These are phyloP conservation scores for Rutstroemia sp. DNA, from an alignment of 2,329 filamentous ascomycete species.

Conservation along the genomic window DNA sequence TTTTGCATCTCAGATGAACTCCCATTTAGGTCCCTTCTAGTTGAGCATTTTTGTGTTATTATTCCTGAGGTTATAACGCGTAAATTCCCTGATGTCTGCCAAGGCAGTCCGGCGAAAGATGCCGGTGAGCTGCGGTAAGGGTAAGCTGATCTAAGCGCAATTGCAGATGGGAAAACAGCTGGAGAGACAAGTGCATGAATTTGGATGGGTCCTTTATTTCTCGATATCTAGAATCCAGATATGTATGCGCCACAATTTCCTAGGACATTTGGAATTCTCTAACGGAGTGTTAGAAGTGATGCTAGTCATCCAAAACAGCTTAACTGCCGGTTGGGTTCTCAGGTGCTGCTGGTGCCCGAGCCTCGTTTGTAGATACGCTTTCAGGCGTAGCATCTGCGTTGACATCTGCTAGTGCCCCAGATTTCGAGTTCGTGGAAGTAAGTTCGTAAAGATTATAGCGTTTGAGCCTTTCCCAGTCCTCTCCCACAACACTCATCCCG, in stretches of 20 bases:
- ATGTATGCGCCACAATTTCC: background rate
- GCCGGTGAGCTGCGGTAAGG: background rate
- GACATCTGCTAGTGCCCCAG: background rate
- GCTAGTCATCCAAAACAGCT: conserved; percentile 5
- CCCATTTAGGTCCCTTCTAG: background rate
- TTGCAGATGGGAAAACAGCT: background rate
- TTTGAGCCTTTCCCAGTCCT: conserved; percentile 65
- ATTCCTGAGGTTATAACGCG: background rate
- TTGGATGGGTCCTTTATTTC: background rate
- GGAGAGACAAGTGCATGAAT: conserved; percentile 1
- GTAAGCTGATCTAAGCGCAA: conserved; percentile 9
- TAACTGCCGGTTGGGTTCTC: background rate
- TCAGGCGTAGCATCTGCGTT: conserved; percentile 16
- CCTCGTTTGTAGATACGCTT: conserved; percentile 22
- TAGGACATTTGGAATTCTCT: background rate
- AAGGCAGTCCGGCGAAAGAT: background rate
- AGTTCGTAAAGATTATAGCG: conserved; percentile 73
- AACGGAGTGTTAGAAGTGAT: background rate
- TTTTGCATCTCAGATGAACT: background rate
- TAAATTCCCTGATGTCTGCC: background rate
- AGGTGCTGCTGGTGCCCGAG: conserved; percentile 2
- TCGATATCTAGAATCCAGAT: background rate
- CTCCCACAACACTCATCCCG: conserved; percentile 69
- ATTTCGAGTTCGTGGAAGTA: conserved; percentile 28
- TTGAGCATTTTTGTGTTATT: background rate